Percentiles rank a stretch among this genome's conserved stretches.
phyloP scores from a whole-genome alignment of 495 filamentous ascomycete genomes.

The Aspergillus carlsbadensis region DNA sequence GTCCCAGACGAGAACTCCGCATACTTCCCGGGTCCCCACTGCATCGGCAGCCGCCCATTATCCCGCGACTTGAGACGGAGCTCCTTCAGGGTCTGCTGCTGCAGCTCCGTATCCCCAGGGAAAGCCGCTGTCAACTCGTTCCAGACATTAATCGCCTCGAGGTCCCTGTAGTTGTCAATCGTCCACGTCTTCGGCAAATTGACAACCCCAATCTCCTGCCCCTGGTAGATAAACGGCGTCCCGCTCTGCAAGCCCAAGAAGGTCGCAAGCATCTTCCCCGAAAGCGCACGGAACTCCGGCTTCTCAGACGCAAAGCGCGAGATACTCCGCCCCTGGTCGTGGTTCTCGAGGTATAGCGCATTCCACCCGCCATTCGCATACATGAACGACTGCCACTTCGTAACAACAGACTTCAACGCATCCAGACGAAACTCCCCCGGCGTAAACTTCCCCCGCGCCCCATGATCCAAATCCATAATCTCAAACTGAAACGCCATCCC shows the following conservation, averaged over 20 bases:
- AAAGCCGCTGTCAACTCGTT: background rate
- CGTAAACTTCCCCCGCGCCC: no score
- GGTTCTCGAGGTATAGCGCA: conserved; percentile 47
- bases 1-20: conserved; percentile 35
- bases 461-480: background rate
- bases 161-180: conserved; percentile 60
- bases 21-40: conserved; percentile 49
- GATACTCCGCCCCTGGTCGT: conserved; percentile 58
- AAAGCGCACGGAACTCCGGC: conserved; percentile 37
- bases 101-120: background rate
- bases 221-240: conserved; percentile 66
- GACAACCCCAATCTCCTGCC: conserved; percentile 68
- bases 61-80: conserved; percentile 37
- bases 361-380: no score
- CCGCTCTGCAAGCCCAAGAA: conserved; percentile 55
- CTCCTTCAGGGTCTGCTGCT: background rate
- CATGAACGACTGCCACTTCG: no score
- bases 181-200: conserved; percentile 61
- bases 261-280: conserved; percentile 57
- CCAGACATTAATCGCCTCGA: conserved; percentile 55
- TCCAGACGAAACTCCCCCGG: no score
- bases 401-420: no score
- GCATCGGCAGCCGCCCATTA: conserved; percentile 53
- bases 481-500: background rate
- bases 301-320: conserved; percentile 49